Evolutionary conservation across 768 basidiomycete genomes (phyloP).

Genomic region (Naematelia aurantialba): DNA sequence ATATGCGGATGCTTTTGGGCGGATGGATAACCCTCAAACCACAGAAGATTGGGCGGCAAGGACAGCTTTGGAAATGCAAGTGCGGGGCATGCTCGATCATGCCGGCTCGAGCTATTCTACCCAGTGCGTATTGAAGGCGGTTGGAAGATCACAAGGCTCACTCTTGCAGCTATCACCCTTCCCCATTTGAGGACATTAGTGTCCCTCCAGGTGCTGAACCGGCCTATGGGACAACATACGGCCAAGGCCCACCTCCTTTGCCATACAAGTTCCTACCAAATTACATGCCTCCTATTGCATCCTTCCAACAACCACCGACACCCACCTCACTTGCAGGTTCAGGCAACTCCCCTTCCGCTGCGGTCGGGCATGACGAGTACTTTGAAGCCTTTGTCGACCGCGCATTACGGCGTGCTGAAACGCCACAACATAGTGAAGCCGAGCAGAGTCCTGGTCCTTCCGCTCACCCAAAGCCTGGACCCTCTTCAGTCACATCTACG

Average conservation of each 20-base stretch:
- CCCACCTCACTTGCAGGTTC: conserved; percentile 10
- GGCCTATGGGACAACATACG: background rate
- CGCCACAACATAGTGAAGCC: conserved; percentile 2
- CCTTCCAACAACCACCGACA: conserved; percentile 10
- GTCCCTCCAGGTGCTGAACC: background rate
- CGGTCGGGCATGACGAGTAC: conserved; percentile 10
- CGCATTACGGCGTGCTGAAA: conserved; percentile 12
- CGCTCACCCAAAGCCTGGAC: background rate
- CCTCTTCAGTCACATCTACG: conserved; percentile 21
- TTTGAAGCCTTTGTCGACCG: conserved; percentile 26
- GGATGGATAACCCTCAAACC: conserved; percentile 31
- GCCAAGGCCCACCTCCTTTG: background rate
- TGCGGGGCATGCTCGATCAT: conserved; percentile 16
- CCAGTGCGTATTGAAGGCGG: conserved; percentile 10
- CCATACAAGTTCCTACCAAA: conserved; percentile 19
- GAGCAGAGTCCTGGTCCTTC: conserved; percentile 3
- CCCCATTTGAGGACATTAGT: background rate
- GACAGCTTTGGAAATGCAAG: conserved; percentile 20
- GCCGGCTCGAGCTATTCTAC: conserved; percentile 13
- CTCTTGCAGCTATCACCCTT: background rate
- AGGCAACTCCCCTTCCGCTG: conserved; percentile 9
- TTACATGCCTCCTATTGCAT: conserved; percentile 5
- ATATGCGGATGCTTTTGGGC: conserved; percentile 21
- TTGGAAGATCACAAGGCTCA: too few species aligned
- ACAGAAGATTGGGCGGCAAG: conserved; percentile 33